Percentiles rank a stretch among this genome's conserved stretches.
Evolutionary conservation across 768 basidiomycete species (phyloP).

Genomic region (Mycena indigotica): DNA sequence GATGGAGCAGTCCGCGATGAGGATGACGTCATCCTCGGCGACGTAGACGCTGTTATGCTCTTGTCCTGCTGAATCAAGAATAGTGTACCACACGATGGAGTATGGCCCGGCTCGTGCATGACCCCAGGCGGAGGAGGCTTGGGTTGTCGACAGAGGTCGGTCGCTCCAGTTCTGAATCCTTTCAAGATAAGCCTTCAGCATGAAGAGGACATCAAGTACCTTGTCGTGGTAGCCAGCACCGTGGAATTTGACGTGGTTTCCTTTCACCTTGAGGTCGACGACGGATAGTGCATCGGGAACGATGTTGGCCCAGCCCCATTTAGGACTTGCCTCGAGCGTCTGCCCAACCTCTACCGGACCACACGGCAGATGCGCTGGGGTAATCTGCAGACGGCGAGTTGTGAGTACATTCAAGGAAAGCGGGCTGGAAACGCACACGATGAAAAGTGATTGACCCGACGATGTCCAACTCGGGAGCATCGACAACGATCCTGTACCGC

Average conservation of each 20-base stretch:
- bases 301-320: conserved; percentile 24
- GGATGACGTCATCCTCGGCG: conserved; percentile 10
- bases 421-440: not conserved
- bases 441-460: conserved; percentile 14
- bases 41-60: conserved; percentile 18
- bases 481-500: conserved; percentile 12
- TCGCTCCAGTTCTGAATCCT: conserved; percentile 25
- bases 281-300: conserved; percentile 19
- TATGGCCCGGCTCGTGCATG: conserved; percentile 24
- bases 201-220: not conserved
- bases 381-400: not conserved
- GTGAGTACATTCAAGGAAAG: not conserved
- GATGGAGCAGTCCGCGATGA: conserved; percentile 9
- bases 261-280: conserved; percentile 15
- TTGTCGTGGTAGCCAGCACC: conserved; percentile 21
- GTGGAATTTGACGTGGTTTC: conserved; percentile 8
- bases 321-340: conserved; percentile 13
- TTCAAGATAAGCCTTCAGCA: no score
- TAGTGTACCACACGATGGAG: conserved; percentile 25
- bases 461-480: conserved; percentile 13
- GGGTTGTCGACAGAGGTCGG: conserved; percentile 9
- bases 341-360: conserved; percentile 5
- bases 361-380: conserved; percentile 23
- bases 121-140: conserved; percentile 23
- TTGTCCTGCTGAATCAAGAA: conserved; percentile 9